Conservation (phyloP, 2,329 filamentous ascomycete species). For the Allantophomopsis cytisporea region DNA sequence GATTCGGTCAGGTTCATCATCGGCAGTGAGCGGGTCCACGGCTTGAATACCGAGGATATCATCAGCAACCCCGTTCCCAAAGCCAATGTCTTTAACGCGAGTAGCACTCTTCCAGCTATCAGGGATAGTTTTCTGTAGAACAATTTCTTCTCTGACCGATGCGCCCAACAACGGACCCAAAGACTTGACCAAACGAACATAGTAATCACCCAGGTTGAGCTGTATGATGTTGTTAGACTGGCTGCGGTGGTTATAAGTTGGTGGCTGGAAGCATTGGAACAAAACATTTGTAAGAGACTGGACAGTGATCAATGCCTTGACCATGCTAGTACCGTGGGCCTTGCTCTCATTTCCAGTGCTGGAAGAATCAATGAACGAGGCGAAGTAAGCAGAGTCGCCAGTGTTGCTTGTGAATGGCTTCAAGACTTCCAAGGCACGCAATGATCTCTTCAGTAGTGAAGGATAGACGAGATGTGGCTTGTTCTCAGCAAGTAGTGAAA, state of each 20-base stretch:
- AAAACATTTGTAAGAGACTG: constrained; percentile 67
- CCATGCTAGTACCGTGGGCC: constrained; percentile 57
- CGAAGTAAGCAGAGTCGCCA: constrained; percentile 50
- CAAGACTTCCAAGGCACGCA: constrained; percentile 54
- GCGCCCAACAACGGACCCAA: constrained; percentile 68
- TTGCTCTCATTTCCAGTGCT: constrained; percentile 7
- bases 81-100: constrained; percentile 10
- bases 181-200: constrained; percentile 57
- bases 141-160: constrained; percentile 74
- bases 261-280: constrained; percentile 57
- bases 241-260: constrained; percentile 44
- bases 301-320: constrained; percentile 65
- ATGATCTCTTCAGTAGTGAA: constrained; percentile 62
- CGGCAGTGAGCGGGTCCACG: constrained; percentile 3
- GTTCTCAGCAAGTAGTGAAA: constrained; percentile 67
- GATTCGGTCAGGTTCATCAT: constrained; percentile 12
- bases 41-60: constrained; percentile 1
- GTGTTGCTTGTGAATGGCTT: constrained; percentile 45
- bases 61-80: constrained; percentile 7
- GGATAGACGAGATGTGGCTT: constrained; percentile 73
- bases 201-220: constrained; percentile 77
- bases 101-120: constrained; percentile 37
- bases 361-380: constrained; percentile 39
- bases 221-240: constrained; percentile 50
- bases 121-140: constrained; percentile 61